Base-by-base conservation (phyloP, 2,329 filamentous ascomycete species). In the Rhynchosporium agropyri region DNA sequence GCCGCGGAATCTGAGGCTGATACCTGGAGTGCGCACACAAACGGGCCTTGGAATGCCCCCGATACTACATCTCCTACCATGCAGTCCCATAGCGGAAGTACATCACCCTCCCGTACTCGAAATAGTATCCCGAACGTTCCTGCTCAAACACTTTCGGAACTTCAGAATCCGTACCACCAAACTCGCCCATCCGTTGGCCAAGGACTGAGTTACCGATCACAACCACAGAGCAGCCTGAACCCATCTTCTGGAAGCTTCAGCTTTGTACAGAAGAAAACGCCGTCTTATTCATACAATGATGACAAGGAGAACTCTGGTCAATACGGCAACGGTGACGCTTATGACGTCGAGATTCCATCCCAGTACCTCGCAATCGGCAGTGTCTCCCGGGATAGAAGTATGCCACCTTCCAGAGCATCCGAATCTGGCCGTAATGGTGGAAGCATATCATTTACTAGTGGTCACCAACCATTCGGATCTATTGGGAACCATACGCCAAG, bases 1-100 rank as follows among this genome's bases (percentile, higher is more conserved):
- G 81, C 90, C 64, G 81, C 85, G 50, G 84, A 86, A 48, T 90
- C 89, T 9, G 88, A 91, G 71, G 84, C 84, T 20, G 88, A 90
- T 68, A 79, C 81, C 53, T 90, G 88, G 86, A 75, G 71, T 64
- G 76, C 76, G 58, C 79, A 79, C 51, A 77, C 79, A 58, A 80
- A 78, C 66, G 77, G 81, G 43, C 82, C 84, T 15, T 92, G 89
- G 89, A 83, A 82, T 66, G 76, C 77, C 6, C 70, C 79, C 29
- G 83, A 85, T 51, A 76, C 74, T 46, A 76, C 78, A 12, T 77
- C 77, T 7, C 76, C 78, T 45, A 74, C 77, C 2, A 73, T 81
- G 45, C 77, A 79, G 8, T 77, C 77, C 9, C 75, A 76, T 56
- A 75, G 74, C 42, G 80, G 80, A 62, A 84, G 79, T 67, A 82